These are phyloP conservation scores for Fusarium floridanum DNA, from an alignment of 2,329 filamentous ascomycete species.

Conservation along the genomic window DNA sequence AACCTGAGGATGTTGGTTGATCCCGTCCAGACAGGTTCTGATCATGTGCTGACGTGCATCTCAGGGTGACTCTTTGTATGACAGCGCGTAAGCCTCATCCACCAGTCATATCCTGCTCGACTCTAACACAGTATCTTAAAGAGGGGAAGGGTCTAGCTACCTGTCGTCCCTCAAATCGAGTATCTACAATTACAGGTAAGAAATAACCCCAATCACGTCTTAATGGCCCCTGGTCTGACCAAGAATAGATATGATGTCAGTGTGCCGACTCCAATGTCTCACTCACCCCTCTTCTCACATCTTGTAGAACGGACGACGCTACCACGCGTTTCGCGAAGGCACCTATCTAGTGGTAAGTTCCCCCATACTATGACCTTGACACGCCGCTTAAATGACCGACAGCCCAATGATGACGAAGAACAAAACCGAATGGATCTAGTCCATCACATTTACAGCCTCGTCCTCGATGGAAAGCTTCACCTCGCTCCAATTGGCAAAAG, in stretches of 20 bases:
- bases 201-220: rapidly evolving
- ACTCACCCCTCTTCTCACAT: not conserved
- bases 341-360: constrained; percentile 20
- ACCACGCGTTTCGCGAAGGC: constrained; percentile 33
- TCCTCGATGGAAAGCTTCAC: constrained; percentile 5
- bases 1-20: not conserved
- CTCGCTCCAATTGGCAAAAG: constrained; percentile 8
- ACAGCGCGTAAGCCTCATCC: not conserved
- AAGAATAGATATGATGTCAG: constrained; percentile 23
- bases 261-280: rapidly evolving
- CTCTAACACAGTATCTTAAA: not conserved
- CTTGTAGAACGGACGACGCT: constrained; percentile 20
- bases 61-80: constrained; percentile 1
- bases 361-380: not conserved
- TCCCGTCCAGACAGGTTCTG: not conserved
- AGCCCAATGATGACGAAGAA: constrained; percentile 25
- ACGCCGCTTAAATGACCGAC: not conserved
- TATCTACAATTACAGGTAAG: constrained; percentile 26
- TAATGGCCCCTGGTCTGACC: not conserved
- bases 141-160: constrained; percentile 14
- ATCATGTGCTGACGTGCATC: not conserved
- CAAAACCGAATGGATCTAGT: constrained; percentile 21
- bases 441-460: constrained; percentile 16
- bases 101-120: rapidly evolving
- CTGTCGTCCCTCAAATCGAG: constrained; percentile 29